Evolutionary conservation across 1,284 basidiomycete genomes (phyloP), one percentile per base, ranked within the genome.

Genomic region (Ustilago tritici): DNA sequence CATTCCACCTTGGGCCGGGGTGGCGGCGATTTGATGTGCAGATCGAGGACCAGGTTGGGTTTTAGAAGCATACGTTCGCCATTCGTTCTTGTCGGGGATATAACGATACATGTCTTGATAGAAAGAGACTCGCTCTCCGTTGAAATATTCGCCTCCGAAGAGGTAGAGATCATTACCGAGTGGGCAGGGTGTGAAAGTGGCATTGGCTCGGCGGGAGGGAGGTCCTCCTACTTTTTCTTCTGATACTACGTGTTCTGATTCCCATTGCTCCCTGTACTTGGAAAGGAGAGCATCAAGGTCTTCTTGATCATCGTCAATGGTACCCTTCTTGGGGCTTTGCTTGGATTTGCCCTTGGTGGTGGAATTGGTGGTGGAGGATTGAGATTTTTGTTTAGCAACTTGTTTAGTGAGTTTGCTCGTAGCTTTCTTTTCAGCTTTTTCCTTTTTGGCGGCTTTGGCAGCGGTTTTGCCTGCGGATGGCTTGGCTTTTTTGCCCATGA

Each of bases 81-180:
- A 86, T 56, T 81, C 82, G 49, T 82, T 80, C 63, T 72, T 79
- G 14, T 84, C 82, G 3, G 79, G 81, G 35, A 80, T 83, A 58
- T 83, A 85, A 19, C 82, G 78, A 61, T 80, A 86, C 55, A 84
- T 72, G 70, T 85, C 84, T 52, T 84, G 79, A 57, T 85, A 86
- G 60, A 86, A 86, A 34, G 74, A 32, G 32, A 76, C 78, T n/a
- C 76, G 61, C 50, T 85, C 84, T 4, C 84, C 84, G 61, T 85
- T 83, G 68, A 85, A 85, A 76, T 85, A 85, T 60, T 86, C 84
- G 23, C 84, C 84, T 8, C 84, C 84, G 53, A 82, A 84, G n/a
- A 86, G 67, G 67, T 83, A 86, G 11, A 86, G 76, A 57, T 86
- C 84, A 54, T 82, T 84, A 35, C 84, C 84, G 3, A 78, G 60